Evolutionary conservation across 371 early-diverging fungal species (phyloP), one percentile per base, ranked within the genome.

Genomic region (Mucor plumbeus): DNA sequence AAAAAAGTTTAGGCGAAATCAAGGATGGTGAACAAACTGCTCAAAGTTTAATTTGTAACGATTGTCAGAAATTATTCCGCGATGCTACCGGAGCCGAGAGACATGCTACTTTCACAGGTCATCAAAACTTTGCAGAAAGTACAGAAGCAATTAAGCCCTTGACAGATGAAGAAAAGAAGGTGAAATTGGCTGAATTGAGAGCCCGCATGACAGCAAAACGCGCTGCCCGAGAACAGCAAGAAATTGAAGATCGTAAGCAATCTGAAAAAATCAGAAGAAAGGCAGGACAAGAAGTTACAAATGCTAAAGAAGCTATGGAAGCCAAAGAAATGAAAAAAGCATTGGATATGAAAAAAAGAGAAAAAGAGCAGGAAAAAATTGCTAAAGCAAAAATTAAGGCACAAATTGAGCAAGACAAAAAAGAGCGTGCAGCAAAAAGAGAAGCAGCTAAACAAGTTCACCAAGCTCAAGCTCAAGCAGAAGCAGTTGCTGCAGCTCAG

Each of bases 371-470:
- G 31, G 96, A 96, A 10, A 86, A 81, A 59, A 33, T 83, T 31
- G 96, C 96, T 11, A 89, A 87, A 50, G 88, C 84, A 34, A 85
- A 87, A 61, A 91, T 96, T 66, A 91, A 90, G 77, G 88, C 89
- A n/a, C 91, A 92, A 76, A 93, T 97, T 67, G 96, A 95, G 71
- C 85, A 83, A 35, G 96, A 96, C 71, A 94, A 91, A 76, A 80
- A 75, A 19, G 94, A 92, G 65, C 79, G 95, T 40, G 86, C 86
- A 11, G 87, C 88, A 13, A 76, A 83, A 70, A 68, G 64, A 62
- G 79, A 77, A 60, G 78, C 74, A 26, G 67, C 69, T 9, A 76
- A 74, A 41, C 57, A 71, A n/a, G 58, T 48, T n/a, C 55, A 63
- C 8, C 69, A 41, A 43, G 70, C 59, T 17, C 60, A 65, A 14